A percentile compares a stretch with the other conserved stretches of the same genome.
phyloP scores from a whole-genome alignment of 768 basidiomycete species.

The Mycena leptocephala region DNA sequence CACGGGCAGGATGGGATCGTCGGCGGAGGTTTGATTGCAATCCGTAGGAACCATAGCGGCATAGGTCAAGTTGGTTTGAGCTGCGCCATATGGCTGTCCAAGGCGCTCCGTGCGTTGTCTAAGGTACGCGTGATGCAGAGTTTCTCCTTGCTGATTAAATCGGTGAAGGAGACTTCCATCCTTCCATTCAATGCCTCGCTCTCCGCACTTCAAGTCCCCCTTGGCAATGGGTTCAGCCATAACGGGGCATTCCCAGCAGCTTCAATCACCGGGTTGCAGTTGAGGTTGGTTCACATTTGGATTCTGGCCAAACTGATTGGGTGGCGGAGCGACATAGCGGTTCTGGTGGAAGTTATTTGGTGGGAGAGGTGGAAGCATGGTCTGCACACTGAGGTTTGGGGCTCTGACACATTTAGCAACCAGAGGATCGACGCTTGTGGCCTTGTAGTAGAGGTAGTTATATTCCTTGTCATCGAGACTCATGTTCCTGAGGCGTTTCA shows the following conservation, averaged over 20 bases:
- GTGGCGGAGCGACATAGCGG: neutral
- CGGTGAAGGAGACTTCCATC: neutral
- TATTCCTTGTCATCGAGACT: conserved; percentile 6
- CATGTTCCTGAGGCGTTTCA: neutral
- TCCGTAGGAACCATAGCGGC: neutral
- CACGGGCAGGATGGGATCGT: neutral
- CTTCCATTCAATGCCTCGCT: conserved; percentile 2
- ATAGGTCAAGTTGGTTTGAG: conserved; percentile 1
- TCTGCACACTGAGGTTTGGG: neutral
- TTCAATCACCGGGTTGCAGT: neutral
- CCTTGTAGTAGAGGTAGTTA: conserved; percentile 2
- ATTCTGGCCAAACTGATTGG: neutral
- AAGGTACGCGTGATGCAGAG: neutral
- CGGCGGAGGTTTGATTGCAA: neutral
- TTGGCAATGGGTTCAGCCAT: neutral
- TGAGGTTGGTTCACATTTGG: neutral
- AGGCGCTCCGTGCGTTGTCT: neutral
- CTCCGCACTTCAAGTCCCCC: neutral
- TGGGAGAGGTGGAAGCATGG: neutral
- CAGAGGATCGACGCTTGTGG: neutral
- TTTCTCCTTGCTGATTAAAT: conserved; percentile 13
- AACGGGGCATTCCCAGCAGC: conserved; percentile 10
- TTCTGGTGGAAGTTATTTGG: neutral
- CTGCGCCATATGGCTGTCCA: neutral
- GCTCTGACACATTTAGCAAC: neutral